Conservation (phyloP, 257 asterid genomes). For the Solanum medicagineum region DNA sequence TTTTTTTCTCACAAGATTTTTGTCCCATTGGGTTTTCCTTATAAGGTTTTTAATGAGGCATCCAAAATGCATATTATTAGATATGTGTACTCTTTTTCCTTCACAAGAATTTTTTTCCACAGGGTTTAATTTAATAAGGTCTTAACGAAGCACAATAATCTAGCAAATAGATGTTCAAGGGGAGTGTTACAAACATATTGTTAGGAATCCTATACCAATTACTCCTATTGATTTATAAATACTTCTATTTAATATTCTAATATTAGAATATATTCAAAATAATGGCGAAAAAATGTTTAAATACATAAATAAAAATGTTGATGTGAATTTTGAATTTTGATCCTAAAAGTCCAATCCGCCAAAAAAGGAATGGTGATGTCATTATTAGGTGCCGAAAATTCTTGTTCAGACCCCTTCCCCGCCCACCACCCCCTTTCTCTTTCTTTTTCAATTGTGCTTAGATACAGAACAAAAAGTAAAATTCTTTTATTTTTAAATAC, state of each 20-base stretch:
- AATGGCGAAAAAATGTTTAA: neutral
- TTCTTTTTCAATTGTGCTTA: neutral
- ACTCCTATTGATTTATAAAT: neutral
- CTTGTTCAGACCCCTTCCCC: neutral
- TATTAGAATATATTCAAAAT: neutral
- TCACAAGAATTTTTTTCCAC: too few relatives aligned
- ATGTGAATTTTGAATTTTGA: neutral
- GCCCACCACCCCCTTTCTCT: neutral
- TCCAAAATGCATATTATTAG: too few relatives aligned
- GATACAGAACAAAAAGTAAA: neutral
- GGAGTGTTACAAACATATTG: too few relatives aligned
- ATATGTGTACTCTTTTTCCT: too few relatives aligned
- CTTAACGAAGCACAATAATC: too few relatives aligned
- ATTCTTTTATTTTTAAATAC: neutral
- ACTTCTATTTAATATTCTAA: neutral
- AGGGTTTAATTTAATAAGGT: too few relatives aligned
- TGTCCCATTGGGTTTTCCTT: too few relatives aligned
- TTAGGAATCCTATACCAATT: neutral
- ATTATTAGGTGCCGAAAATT: neutral
- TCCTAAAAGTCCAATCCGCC: neutral
- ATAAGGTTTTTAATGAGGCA: too few relatives aligned
- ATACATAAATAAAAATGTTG: neutral
- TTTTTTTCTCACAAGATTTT: too few relatives aligned
- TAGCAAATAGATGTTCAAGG: too few relatives aligned
- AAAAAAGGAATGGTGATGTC: neutral